Conservation (phyloP, 208 protist species). For the Phytomonas sp. region DNA sequence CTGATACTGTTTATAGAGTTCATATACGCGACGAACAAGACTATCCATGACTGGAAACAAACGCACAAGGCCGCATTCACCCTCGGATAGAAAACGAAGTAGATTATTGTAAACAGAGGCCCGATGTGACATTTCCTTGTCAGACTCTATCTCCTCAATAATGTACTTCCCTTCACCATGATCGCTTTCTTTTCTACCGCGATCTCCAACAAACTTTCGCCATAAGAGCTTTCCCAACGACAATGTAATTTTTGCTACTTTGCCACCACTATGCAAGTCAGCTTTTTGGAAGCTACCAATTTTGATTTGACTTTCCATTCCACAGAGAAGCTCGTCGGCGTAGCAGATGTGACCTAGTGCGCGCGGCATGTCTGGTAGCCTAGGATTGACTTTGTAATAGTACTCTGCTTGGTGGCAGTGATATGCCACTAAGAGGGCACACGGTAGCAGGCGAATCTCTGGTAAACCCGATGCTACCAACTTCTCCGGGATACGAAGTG, state of each 20-base stretch:
- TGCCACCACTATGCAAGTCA: not conserved
- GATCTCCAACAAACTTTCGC: slow-evolving; percentile 1
- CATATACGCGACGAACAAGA: not conserved
- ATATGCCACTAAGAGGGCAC: slow-evolving; percentile 46
- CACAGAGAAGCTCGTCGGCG: slow-evolving; percentile 30
- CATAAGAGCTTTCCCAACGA: not conserved
- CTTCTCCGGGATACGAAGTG: slow-evolving; percentile 19
- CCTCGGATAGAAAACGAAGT: not conserved
- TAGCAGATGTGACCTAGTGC: slow-evolving; percentile 62
- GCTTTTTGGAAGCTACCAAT: not conserved
- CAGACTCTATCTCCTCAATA: slow-evolving; percentile 5
- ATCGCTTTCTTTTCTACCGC: not conserved
- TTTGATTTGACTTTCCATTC: not conserved
- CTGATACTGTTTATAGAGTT: slow-evolving; percentile 23
- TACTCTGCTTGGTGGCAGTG: slow-evolving; percentile 53
- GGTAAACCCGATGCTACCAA: slow-evolving; percentile 16
- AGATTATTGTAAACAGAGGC: not conserved
- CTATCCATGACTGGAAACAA: not conserved
- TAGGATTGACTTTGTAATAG: slow-evolving; percentile 27
- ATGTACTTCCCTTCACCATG: not conserved
- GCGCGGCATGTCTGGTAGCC: slow-evolving; percentile 43
- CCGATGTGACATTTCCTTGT: not conserved
- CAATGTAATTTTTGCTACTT: slow-evolving; percentile 1
- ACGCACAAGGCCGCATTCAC: not conserved
- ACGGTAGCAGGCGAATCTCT: slow-evolving; percentile 25